These are phyloP conservation scores for Salix udensis DNA, from an alignment of 345 rosid species.

Conservation along the genomic window DNA sequence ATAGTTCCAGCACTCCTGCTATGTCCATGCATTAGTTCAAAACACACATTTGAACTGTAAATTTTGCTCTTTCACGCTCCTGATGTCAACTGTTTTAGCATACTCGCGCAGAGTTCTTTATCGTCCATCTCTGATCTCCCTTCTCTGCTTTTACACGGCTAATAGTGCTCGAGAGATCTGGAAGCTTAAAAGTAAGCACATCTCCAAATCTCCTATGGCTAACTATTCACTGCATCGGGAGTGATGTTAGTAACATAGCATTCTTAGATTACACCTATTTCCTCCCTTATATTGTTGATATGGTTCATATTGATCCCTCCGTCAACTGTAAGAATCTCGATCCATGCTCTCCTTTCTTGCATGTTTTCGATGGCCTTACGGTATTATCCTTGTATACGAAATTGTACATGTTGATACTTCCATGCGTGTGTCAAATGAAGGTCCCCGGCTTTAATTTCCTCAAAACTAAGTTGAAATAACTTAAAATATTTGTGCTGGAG, in stretches of 20 bases:
- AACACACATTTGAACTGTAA: background rate
- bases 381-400: background rate
- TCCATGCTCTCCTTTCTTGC: background rate
- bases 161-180: background rate
- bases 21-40: background rate
- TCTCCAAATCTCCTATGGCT: background rate
- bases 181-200: background rate
- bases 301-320: background rate
- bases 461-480: background rate
- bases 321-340: background rate
- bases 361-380: background rate
- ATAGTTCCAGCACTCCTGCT: background rate
- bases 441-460: background rate
- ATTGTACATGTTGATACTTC: background rate
- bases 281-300: background rate
- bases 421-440: background rate
- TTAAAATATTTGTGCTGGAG: background rate
- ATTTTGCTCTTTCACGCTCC: background rate
- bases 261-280: background rate
- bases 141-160: background rate
- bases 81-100: background rate
- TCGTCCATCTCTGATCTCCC: background rate
- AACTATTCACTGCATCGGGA: background rate
- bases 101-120: background rate
- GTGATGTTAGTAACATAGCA: background rate